Percentiles rank a stretch among this genome's conserved stretches.
These are phyloP conservation scores for Chloroidium sp. DNA, from an alignment of 163 green algal species.

Conservation along the genomic window DNA sequence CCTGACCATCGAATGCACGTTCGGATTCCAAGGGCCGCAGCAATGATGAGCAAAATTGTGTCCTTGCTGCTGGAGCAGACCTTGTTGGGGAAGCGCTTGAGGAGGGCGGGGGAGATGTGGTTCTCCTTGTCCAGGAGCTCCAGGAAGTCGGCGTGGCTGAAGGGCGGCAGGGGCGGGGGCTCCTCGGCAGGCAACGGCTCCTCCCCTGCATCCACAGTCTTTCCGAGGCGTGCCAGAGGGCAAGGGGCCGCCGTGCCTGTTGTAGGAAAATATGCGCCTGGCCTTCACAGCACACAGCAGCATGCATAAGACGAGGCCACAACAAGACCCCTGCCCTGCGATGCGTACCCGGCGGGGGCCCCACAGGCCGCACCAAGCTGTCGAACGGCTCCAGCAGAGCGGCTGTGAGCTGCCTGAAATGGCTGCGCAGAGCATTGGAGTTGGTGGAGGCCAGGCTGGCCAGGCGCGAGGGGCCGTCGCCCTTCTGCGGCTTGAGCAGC, in stretches of 20 bases:
- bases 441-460: constrained; percentile 37
- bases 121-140: constrained; percentile 10
- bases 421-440: constrained; percentile 43
- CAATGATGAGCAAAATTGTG: neutral
- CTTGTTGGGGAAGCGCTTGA: constrained; percentile 11
- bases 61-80: neutral
- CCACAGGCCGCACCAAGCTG: neutral
- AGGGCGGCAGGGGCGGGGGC: constrained; percentile 25
- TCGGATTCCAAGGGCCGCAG: neutral
- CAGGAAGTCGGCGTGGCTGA: constrained; percentile 34
- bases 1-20: neutral
- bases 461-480: constrained; percentile 29
- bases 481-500: constrained; percentile 21
- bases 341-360: neutral
- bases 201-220: neutral
- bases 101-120: constrained; percentile 4
- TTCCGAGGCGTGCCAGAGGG: neutral
- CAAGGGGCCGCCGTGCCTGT: too few relatives aligned
- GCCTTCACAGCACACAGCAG: too few relatives aligned
- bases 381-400: constrained; percentile 37
- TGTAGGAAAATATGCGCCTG: too few relatives aligned
- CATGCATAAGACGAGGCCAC: too few relatives aligned
- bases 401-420: constrained; percentile 62
- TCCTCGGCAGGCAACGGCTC: too few relatives aligned
- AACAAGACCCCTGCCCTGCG: too few relatives aligned